A percentile compares a stretch with the other conserved stretches of the same genome.
Evolutionary conservation across 176 grass and related monocot genomes (phyloP).

Genomic region (Melocanna baccifera): DNA sequence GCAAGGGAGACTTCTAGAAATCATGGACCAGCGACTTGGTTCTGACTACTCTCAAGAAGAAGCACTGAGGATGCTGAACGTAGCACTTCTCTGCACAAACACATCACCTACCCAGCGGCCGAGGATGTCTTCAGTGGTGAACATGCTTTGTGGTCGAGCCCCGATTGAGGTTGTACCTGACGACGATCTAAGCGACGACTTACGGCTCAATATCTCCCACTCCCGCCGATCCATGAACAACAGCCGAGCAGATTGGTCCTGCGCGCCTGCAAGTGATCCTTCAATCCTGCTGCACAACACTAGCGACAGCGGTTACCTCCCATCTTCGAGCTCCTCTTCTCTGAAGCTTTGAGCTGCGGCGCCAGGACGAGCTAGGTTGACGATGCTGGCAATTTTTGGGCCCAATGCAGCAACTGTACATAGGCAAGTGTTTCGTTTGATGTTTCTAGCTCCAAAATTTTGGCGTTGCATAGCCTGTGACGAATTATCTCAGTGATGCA

Average conservation of each 20-base stretch:
- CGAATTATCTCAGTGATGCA: not conserved
- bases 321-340: constrained; percentile 47
- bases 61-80: constrained; percentile 55
- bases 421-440: not conserved
- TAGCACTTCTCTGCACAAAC: constrained; percentile 70
- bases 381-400: not conserved
- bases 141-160: constrained; percentile 58
- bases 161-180: constrained; percentile 40
- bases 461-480: not conserved
- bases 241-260: constrained; percentile 30
- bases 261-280: constrained; percentile 30
- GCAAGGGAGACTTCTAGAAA: constrained; percentile 65
- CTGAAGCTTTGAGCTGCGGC: constrained; percentile 8
- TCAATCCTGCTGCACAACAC: constrained; percentile 38
- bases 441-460: not conserved
- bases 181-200: constrained; percentile 33
- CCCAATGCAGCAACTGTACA: constrained; percentile 16
- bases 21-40: constrained; percentile 59
- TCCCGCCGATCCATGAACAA: constrained; percentile 17
- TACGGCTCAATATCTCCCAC: not conserved
- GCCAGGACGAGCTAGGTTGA: constrained; percentile 17
- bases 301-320: constrained; percentile 37
- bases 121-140: constrained; percentile 69
- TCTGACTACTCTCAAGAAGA: constrained; percentile 57
- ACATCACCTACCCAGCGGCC: constrained; percentile 55